These are phyloP conservation scores for Salix dunnii DNA, from an alignment of 345 rosid genomes.

Conservation along the genomic window DNA sequence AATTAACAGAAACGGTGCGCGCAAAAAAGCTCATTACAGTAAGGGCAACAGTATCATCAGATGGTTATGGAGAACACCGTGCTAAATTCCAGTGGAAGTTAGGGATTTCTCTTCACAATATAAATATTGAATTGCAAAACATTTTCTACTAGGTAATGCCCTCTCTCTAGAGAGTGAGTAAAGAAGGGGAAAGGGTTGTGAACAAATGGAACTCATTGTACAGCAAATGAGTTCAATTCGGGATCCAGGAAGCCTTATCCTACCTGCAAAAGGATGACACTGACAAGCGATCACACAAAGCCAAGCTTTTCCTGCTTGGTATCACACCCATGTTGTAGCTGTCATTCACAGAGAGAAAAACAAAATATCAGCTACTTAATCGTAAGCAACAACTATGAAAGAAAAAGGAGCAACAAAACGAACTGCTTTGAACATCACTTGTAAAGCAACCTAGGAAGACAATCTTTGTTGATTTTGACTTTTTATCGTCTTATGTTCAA, in stretches of 20 bases:
- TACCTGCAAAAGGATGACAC: conserved; percentile 88
- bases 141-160: background rate
- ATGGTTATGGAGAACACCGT: background rate
- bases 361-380: conserved; percentile 8
- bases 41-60: background rate
- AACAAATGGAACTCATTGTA: background rate
- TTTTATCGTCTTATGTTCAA: background rate
- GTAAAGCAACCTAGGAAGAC: background rate
- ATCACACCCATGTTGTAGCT: conserved; percentile 93
- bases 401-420: background rate
- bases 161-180: background rate
- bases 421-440: background rate
- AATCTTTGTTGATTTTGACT: background rate
- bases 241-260: background rate
- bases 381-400: background rate
- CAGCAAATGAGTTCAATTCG: background rate
- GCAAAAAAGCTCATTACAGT: background rate
- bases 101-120: background rate
- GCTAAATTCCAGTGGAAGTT: too few relatives aligned
- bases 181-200: background rate
- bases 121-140: background rate
- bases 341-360: conserved; percentile 27
- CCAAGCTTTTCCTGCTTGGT: conserved; percentile 84
- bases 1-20: background rate
- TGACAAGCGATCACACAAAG: conserved; percentile 64